These are phyloP conservation scores for Trichophaea hybrida DNA, from an alignment of 2,329 filamentous ascomycete species.

Conservation along the genomic window DNA sequence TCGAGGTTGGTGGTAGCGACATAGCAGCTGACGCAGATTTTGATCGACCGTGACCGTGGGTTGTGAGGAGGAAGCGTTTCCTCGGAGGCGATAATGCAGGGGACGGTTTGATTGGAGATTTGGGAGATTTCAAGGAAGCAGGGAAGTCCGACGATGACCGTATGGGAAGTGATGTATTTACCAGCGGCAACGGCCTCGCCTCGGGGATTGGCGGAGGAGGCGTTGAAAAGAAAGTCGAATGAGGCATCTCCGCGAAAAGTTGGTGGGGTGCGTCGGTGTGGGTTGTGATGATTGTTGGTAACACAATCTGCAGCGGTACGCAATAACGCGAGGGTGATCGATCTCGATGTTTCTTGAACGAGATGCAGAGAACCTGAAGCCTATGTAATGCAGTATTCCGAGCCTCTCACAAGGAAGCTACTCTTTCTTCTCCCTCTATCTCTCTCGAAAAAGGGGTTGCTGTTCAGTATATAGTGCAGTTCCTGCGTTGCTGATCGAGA, in stretches of 20 bases:
- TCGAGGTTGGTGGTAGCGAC: background rate
- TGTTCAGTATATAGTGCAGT: background rate
- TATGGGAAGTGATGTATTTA: background rate
- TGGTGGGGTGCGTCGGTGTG: background rate
- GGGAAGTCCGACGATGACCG: background rate
- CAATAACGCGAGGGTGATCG: background rate
- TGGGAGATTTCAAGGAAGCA: background rate
- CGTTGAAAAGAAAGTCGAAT: background rate
- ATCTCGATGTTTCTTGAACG: background rate
- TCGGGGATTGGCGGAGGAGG: constrained; percentile 3
- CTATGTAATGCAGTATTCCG: background rate
- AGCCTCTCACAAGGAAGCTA: background rate
- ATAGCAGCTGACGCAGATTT: background rate
- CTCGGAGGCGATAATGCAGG: background rate
- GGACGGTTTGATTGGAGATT: constrained; percentile 3
- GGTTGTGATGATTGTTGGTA: background rate
- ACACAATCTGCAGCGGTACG: background rate
- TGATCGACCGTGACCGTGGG: background rate
- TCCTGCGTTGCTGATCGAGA: background rate
- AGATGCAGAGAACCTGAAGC: background rate
- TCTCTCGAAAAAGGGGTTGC: no score
- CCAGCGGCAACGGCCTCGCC: background rate
- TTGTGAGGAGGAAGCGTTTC: constrained; percentile 2
- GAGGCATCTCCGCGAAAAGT: background rate
- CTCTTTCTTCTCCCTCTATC: no score